Base-by-base conservation (phyloP, 441 rosid species). In the Gossypium lobatum region DNA sequence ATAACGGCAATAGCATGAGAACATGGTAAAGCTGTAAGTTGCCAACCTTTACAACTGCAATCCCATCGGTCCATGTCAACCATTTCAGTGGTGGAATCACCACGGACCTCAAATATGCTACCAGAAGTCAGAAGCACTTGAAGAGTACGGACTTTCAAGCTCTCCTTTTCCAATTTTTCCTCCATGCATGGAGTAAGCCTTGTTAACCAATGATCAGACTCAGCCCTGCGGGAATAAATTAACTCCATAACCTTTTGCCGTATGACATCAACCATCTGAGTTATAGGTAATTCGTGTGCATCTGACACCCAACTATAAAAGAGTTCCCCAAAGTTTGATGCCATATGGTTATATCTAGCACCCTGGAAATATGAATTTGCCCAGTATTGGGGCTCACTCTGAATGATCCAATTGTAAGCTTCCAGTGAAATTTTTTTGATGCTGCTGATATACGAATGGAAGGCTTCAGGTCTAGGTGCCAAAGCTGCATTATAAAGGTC, bases 1-100 rank as follows among this genome's bases (percentile, higher is more conserved):
- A 94, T 81, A 57, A 92, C 95, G 11, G 92, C 92, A 10, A 91
- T 37, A 0, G 94, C 90, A 50, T 94, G 97, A 75, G 82, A 84
- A 73, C 98, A 94, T 17, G 98, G 98, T 25, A 91, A 64, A 37
- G 97, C 98, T 5, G 88, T 83, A 74, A 91, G 82, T 76, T 89
- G 97, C 97, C 97, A 92, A 50, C 81, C 88, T 79, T 84, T 91
- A 80, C 98, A 94, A 79, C 88, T 92, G 77, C 98, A 94, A 68
- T 89, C 94, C 91, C 93, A 88, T 17, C 66, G 80, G 31, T 87
- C 89, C 57, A 94, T 79, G 78, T 92, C 90, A 61, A 92, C 93
- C 14, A 86, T 73, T 77, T 92, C 98, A 50, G 73, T 76, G 6
- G 93, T 76, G 6, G 94, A 80, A 1, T 89, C 97, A 50, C 95